These are phyloP conservation scores for Bathelium albidoporum DNA, from an alignment of 495 filamentous ascomycete genomes.

Conservation along the genomic window DNA sequence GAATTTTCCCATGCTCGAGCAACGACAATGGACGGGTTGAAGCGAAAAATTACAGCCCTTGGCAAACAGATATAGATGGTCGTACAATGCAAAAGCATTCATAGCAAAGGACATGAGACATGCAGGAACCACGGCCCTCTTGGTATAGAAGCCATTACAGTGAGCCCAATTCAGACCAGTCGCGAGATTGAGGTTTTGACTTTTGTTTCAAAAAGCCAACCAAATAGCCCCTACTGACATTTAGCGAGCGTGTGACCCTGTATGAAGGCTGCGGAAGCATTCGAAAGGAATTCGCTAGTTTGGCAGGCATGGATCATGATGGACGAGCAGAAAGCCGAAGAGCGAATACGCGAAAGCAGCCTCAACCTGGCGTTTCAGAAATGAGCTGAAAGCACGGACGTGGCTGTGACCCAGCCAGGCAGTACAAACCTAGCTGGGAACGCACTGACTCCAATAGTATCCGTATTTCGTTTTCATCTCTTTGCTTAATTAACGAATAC, in stretches of 20 bases:
- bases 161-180: not conserved
- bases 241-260: not conserved
- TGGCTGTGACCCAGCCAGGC: not conserved
- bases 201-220: not conserved
- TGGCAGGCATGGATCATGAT: not conserved
- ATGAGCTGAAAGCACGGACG: not conserved
- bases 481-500: too few species aligned
- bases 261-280: too few species aligned
- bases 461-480: too few species aligned
- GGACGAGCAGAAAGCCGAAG: not conserved
- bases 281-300: not conserved
- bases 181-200: not conserved
- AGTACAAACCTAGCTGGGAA: too few species aligned
- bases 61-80: too few species aligned
- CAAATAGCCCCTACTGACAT: not conserved
- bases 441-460: too few species aligned
- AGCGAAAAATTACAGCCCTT: not conserved
- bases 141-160: not conserved
- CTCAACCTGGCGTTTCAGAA: too few species aligned
- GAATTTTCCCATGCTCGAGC: not conserved
- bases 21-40: not conserved
- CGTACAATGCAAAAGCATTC: too few species aligned
- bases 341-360: too few species aligned
- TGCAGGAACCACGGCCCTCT: too few species aligned
- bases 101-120: too few species aligned